Percentiles rank a stretch among this genome's conserved stretches.
Conservation (phyloP, 306 rosid genomes). For the Castanea sativa region DNA sequence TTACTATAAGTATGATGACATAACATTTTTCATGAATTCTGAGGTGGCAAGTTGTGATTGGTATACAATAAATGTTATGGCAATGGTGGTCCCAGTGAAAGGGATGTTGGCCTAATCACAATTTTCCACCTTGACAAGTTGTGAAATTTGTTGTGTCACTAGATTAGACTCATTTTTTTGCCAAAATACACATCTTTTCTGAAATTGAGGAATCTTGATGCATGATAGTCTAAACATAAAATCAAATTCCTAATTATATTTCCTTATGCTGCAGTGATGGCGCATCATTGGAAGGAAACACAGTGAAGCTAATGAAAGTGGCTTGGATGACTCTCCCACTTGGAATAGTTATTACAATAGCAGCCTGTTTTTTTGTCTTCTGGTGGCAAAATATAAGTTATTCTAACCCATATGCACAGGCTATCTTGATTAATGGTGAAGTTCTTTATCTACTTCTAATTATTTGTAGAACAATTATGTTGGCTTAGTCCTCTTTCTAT, state of each 20-base stretch:
- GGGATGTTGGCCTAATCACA: no score
- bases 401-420: constrained; percentile 75
- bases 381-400: constrained; percentile 71
- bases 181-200: neutral
- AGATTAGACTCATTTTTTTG: no score
- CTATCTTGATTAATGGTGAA: constrained; percentile 88
- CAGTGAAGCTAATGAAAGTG: constrained; percentile 74
- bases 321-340: constrained; percentile 86
- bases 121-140: no score
- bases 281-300: constrained; percentile 58
- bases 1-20: no score
- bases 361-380: constrained; percentile 59
- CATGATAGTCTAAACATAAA: neutral
- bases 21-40: no score
- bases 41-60: no score
- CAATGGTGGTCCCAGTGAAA: no score
- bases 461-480: neutral
- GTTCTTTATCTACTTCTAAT: neutral
- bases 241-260: constrained; percentile 2
- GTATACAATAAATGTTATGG: no score
- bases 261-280: constrained; percentile 51
- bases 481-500: neutral
- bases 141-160: no score
- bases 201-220: neutral
- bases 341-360: constrained; percentile 64